Percentiles rank a stretch among this genome's conserved stretches.
phyloP scores from a whole-genome alignment of 345 rosid species.

The Luvunga scandens region DNA sequence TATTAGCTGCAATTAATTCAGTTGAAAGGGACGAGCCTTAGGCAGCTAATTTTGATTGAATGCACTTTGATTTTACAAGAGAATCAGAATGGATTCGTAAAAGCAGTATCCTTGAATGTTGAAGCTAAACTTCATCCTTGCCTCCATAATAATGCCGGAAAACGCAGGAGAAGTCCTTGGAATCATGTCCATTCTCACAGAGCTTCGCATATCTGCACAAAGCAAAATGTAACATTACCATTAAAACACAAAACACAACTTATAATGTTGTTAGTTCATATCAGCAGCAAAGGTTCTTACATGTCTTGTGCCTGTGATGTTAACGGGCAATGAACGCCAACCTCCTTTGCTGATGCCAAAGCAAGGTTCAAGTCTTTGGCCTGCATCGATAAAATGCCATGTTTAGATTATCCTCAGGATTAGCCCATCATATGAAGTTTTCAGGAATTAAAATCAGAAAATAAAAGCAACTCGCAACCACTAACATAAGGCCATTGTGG shows the following conservation, averaged over 20 bases:
- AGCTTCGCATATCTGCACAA: conserved; percentile 59
- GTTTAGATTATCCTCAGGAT: neutral
- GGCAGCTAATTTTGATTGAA: neutral
- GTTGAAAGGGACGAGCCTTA: neutral
- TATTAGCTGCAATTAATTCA: neutral
- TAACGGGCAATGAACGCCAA: conserved; percentile 47
- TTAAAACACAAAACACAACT: neutral
- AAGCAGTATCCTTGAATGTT: neutral
- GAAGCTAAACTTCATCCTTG: conserved; percentile 36
- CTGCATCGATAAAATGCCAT: conserved; percentile 37
- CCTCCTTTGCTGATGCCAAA: conserved; percentile 60
- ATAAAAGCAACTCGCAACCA: neutral
- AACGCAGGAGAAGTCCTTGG: conserved; percentile 78
- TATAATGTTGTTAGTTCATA: neutral
- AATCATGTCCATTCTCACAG: conserved; percentile 65
- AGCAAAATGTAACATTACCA: conserved; percentile 1
- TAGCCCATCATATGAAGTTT: neutral
- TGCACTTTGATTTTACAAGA: neutral
- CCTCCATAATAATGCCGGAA: conserved; percentile 76
- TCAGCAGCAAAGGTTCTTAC: conserved; percentile 41
- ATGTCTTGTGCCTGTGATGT: conserved; percentile 60
- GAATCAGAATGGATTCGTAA: neutral
- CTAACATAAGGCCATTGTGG: neutral
- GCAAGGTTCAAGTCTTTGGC: conserved; percentile 83
- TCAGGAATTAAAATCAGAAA: neutral